Evolutionary conservation across 768 basidiomycete genomes (phyloP).

Genomic region (Rhizopogon sp.): DNA sequence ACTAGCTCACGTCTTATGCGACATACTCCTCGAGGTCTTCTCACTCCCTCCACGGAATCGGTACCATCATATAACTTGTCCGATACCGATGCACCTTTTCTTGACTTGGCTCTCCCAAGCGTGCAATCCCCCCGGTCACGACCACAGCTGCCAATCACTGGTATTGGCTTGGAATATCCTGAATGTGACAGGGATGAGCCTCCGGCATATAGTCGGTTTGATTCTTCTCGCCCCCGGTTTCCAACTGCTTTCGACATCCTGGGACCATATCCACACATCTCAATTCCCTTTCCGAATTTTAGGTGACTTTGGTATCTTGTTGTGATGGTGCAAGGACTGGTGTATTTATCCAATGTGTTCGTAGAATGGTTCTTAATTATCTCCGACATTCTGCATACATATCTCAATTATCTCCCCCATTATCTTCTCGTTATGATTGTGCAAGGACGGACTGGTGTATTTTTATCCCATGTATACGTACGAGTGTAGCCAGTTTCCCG

Average conservation of each 20-base stretch:
- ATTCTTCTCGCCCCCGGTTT: constrained; percentile 14
- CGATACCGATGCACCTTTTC: not conserved
- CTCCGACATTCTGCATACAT: no score
- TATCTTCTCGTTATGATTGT: no score
- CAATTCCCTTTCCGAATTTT: constrained; percentile 5
- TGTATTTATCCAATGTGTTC: not conserved
- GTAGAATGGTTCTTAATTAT: no score
- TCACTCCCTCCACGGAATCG: not conserved
- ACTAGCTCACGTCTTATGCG: not conserved
- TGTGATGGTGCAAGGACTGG: no score
- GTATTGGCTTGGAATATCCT: not conserved
- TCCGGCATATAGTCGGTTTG: constrained; percentile 25
- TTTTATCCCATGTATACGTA: no score
- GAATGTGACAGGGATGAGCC: constrained; percentile 7
- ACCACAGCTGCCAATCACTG: not conserved
- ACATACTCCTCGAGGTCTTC: not conserved
- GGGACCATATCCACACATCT: constrained; percentile 24
- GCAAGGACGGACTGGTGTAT: no score
- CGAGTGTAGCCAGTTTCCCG: no score
- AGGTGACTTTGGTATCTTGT: not conserved
- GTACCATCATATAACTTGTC: not conserved
- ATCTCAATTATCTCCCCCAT: no score
- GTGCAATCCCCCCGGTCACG: not conserved
- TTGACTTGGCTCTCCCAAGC: not conserved
- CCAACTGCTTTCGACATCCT: constrained; percentile 13